A percentile compares a stretch with the other conserved stretches of the same genome.
Conservation (phyloP, 2,329 filamentous ascomycete species). For the Colletotrichum eremochloae region DNA sequence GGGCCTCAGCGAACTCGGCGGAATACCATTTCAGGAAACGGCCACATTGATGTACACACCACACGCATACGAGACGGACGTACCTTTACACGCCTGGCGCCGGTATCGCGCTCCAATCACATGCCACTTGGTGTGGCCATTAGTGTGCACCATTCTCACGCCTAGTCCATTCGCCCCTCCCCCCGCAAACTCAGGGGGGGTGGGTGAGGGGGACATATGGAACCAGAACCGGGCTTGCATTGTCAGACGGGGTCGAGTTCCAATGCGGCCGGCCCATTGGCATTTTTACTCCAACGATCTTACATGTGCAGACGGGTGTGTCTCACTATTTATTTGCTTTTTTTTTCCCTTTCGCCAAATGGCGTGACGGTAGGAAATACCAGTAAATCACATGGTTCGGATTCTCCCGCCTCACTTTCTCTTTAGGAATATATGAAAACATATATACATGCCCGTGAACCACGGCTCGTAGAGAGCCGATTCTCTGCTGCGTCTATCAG, state of each 20-base stretch:
- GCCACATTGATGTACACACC: background rate
- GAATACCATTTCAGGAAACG: background rate
- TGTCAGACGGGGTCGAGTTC: background rate
- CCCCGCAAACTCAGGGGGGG: background rate
- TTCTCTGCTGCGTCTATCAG: background rate
- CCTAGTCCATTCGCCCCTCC: background rate
- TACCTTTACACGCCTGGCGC: background rate
- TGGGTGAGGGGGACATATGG: background rate
- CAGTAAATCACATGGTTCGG: slow-evolving; percentile 4
- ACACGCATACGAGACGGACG: background rate
- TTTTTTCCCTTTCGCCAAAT: background rate
- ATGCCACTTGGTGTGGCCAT: background rate
- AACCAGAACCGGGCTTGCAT: background rate
- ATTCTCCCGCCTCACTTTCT: background rate
- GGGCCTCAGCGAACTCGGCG: background rate
- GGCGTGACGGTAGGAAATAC: background rate
- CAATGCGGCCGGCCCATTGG: slow-evolving; percentile 9
- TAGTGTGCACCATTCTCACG: slow-evolving; percentile 10
- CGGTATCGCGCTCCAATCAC: slow-evolving; percentile 4
- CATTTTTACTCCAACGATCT: slow-evolving; percentile 7
- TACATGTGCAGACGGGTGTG: background rate
- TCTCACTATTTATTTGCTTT: slow-evolving; percentile 8
- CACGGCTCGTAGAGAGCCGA: too few relatives aligned
- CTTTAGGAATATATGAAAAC: background rate
- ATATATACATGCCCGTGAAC: background rate